A percentile compares a stretch with the other conserved stretches of the same genome.
These are phyloP conservation scores for Eruca vesicaria DNA, from an alignment of 441 rosid species.

Conservation along the genomic window DNA sequence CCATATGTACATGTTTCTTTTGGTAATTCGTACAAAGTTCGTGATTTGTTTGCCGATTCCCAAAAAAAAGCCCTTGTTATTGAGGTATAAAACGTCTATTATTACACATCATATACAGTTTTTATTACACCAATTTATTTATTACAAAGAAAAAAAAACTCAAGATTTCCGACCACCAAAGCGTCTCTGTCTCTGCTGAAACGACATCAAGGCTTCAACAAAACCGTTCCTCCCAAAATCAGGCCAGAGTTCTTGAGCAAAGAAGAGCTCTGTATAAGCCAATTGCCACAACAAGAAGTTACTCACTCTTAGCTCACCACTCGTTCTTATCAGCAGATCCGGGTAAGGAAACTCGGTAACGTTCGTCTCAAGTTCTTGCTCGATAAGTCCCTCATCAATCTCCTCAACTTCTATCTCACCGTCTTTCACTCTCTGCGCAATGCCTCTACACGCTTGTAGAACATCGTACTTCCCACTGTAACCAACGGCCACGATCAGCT, in stretches of 20 bases:
- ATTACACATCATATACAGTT: slow-evolving; percentile 20
- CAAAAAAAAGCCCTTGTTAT: neutral
- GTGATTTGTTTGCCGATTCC: too few relatives aligned
- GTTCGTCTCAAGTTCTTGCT: slow-evolving; percentile 60
- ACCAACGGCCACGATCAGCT: slow-evolving; percentile 71
- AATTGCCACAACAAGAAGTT: slow-evolving; percentile 83
- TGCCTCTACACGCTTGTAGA: slow-evolving; percentile 62
- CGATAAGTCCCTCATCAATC: slow-evolving; percentile 54
- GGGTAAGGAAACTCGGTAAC: slow-evolving; percentile 61
- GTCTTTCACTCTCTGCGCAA: slow-evolving; percentile 53
- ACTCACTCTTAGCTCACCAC: slow-evolving; percentile 75
- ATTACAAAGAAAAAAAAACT: neutral
- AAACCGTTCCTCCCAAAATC: slow-evolving; percentile 67
- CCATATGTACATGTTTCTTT: too few relatives aligned
- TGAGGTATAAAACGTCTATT: neutral
- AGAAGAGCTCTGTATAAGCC: slow-evolving; percentile 81
- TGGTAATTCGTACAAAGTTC: too few relatives aligned
- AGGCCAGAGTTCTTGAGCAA: slow-evolving; percentile 69
- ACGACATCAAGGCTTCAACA: slow-evolving; percentile 58
- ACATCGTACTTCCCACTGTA: slow-evolving; percentile 79
- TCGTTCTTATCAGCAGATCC: slow-evolving; percentile 71
- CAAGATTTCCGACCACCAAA: slow-evolving; percentile 51
- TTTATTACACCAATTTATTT: neutral
- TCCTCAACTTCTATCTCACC: slow-evolving; percentile 50
- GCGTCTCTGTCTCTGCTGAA: slow-evolving; percentile 69